These are phyloP conservation scores for Heritiera fomes DNA, from an alignment of 345 rosid species.

Conservation along the genomic window DNA sequence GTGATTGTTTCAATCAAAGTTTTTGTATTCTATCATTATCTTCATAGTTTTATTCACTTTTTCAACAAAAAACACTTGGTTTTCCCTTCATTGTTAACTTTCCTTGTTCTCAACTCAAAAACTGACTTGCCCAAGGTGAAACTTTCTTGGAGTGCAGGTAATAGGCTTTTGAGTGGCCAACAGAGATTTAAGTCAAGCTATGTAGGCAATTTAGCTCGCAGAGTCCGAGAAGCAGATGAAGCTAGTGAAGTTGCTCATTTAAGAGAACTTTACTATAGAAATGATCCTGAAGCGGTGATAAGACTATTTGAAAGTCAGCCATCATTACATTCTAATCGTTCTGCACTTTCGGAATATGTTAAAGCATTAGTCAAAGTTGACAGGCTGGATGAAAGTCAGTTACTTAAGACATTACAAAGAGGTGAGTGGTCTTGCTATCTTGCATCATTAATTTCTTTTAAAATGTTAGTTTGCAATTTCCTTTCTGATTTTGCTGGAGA, in stretches of 20 bases:
- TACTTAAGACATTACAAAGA: constrained; percentile 79
- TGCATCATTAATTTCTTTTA: not conserved
- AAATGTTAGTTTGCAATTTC: not conserved
- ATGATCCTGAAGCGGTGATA: constrained; percentile 89
- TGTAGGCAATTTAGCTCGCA: constrained; percentile 74
- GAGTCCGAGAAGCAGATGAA: constrained; percentile 72
- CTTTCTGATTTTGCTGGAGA: not conserved
- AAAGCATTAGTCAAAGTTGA: constrained; percentile 90
- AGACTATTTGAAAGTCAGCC: constrained; percentile 79
- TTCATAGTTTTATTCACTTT: not conserved
- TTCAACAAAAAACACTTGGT: not conserved
- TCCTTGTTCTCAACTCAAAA: not conserved
- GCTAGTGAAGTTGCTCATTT: constrained; percentile 67
- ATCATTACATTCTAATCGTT: constrained; percentile 59
- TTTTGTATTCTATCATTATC: too few species aligned
- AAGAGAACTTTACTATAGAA: constrained; percentile 69
- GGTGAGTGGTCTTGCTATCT: constrained; percentile 42
- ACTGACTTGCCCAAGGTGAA: constrained; percentile 9
- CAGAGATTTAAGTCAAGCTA: constrained; percentile 67
- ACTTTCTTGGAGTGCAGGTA: constrained; percentile 33
- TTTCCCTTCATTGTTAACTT: not conserved
- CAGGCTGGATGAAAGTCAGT: constrained; percentile 79
- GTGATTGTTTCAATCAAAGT: not conserved
- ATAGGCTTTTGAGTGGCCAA: constrained; percentile 30
- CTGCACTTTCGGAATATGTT: constrained; percentile 79